Evolutionary conservation across 164 flowering plant genomes (phyloP), one percentile per base, ranked within the genome.

Genomic region (Tetracentron sinense): DNA sequence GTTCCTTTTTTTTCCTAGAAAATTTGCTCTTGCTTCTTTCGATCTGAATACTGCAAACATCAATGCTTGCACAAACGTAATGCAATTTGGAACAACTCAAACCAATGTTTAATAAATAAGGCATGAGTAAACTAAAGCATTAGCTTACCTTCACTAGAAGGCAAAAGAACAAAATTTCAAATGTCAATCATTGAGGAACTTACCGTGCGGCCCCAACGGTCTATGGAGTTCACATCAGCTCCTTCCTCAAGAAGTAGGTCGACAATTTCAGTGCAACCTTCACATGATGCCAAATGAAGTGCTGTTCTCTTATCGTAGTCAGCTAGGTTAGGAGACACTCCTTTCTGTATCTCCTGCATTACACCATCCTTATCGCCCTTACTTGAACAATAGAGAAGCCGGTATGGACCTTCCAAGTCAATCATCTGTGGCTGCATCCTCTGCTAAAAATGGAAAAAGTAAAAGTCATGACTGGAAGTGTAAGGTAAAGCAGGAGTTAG

Each of bases 281-380:
- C 86, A 65, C 81, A 82, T 8, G 86, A 73, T 16, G 89, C 89
- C 61, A 82, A 72, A 67, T 82, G 89, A 66, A 85, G 83, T 29
- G 86, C 89, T 8, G 89, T 82, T 71, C 86, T 81, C 72, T 77
- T 82, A 61, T 82, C 82, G 54, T 80, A 81, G 67, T 85, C 85
- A 48, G 76, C 83, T 23, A 78, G 58, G 51, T 78, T 81, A 12
- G 84, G 78, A 31, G 81, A 74, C 35, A 81, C 83, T 6, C 87
- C 87, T 66, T 77, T 75, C 61, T 72, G 65, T 35, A 85, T 63
- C 65, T 81, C 84, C 68, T 77, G 73, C 44, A 83, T 62, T 25
- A 85, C 87, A 61, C 90, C 87, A 10, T 49, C 73, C 68, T 72
- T 81, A 61, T 85, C 83, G 3, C 84, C 80, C 56, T 77, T 79